A percentile compares a stretch with the other conserved stretches of the same genome.
Evolutionary conservation across 208 protist species (phyloP).

Genomic region (Acanthamoeba pearcei): DNA sequence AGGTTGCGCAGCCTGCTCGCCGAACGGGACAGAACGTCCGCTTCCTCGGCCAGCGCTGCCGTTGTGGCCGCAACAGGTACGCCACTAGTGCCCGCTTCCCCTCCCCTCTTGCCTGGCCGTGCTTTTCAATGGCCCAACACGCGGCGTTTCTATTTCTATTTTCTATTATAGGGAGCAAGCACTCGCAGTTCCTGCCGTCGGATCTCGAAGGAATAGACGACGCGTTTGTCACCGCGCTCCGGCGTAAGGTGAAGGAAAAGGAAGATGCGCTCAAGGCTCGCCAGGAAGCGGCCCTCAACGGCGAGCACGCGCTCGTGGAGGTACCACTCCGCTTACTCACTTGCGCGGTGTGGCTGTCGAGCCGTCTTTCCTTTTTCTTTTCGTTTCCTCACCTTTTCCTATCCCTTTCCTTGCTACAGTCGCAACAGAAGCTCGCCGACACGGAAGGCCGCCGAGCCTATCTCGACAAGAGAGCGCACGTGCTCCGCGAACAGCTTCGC

Average conservation of each 20-base stretch:
- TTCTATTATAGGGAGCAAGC: not conserved
- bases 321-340: not conserved
- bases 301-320: not conserved
- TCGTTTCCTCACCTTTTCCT: not conserved
- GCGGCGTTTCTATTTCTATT: not conserved
- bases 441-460: not conserved
- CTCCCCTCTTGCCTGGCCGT: not conserved
- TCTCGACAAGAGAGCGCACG: conserved; percentile 20
- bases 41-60: not conserved
- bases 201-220: not conserved
- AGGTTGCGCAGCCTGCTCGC: conserved; percentile 10
- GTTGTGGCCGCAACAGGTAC: not conserved
- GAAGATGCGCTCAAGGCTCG: not conserved
- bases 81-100: not conserved
- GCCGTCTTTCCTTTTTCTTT: no score
- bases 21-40: not conserved
- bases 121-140: not conserved
- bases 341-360: not conserved
- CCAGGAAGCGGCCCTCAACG: not conserved
- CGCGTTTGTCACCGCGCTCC: not conserved
- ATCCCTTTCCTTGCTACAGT: not conserved
- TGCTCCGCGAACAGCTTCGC: conserved; percentile 56
- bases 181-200: not conserved
- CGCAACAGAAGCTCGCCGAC: conserved; percentile 25
- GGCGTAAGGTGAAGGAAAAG: conserved; percentile 7